These are phyloP conservation scores for Xerocomus amazonicus DNA, from an alignment of 1,284 basidiomycete genomes.

Conservation along the genomic window DNA sequence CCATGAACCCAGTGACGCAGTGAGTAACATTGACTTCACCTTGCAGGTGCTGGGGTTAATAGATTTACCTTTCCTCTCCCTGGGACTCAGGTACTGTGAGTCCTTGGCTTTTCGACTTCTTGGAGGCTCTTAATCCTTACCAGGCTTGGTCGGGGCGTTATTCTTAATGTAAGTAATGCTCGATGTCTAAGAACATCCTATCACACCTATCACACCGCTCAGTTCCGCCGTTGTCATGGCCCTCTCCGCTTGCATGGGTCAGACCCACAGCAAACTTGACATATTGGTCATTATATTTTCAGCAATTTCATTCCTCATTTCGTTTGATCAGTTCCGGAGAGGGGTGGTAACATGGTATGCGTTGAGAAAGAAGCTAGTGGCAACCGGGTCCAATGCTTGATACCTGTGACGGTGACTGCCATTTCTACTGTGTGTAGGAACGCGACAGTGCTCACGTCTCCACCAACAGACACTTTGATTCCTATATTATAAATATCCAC, in stretches of 20 bases:
- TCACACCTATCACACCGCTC: neutral
- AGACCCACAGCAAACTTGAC: slow-evolving; percentile 20
- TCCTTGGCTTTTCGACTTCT: neutral
- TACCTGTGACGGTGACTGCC: slow-evolving; percentile 1
- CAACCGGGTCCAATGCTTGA: slow-evolving; percentile 10
- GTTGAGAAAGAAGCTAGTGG: slow-evolving; percentile 10
- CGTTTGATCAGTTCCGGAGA: slow-evolving; percentile 27
- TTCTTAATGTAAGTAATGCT: slow-evolving; percentile 21
- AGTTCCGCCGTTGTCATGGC: slow-evolving; percentile 25
- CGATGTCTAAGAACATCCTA: neutral
- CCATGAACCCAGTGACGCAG: slow-evolving; percentile 16
- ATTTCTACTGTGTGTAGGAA: neutral
- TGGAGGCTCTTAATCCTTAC: neutral
- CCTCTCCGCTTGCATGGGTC: slow-evolving; percentile 8
- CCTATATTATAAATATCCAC: too few relatives aligned
- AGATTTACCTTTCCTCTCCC: too few relatives aligned
- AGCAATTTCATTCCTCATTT: slow-evolving; percentile 16
- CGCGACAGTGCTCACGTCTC: neutral
- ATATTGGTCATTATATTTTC: slow-evolving; percentile 16
- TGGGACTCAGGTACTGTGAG: slow-evolving; percentile 18
- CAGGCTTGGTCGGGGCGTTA: slow-evolving; percentile 22
- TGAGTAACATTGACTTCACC: slow-evolving; percentile 11
- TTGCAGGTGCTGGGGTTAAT: neutral
- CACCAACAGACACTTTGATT: neutral
- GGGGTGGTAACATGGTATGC: slow-evolving; percentile 19